Base-by-base conservation (phyloP, 148 eudicot species). In the Simmondsia chinensis region DNA sequence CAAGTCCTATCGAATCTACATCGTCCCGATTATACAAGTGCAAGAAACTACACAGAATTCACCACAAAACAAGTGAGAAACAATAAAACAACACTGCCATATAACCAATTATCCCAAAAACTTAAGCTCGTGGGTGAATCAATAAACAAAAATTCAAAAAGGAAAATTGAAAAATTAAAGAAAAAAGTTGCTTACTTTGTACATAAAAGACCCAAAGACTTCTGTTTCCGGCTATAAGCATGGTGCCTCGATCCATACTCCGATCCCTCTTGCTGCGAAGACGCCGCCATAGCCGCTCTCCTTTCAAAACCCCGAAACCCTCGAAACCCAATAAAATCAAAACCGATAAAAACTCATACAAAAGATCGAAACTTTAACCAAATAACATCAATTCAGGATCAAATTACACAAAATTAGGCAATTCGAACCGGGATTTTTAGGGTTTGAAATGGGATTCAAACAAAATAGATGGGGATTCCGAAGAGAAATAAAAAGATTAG, bases 181-280 rank as follows among this genome's bases (percentile, higher is more conserved):
- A 14, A 2, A 7, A 32, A 19, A 8, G 16, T 28, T 28, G 9
- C 31, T 4, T 65, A 91, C 99, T 91, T 91, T 24, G 95, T 75
- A 54, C 99, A 91, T n/a, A 85, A 46, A 25, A 85, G 95, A 11
- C 97, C 95, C 2, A 91, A 66, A 14, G 97, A 85, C 48, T 85
- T 91, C 72, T 82, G 88, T 52, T 85, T 91, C 34, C 95, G 66
- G 57, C 81, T 82, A 21, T 85, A 85, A 28, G 59, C 54, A 15
- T 56, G 59, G 43, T 73, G 57, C 20, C 65, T 46, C 36, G 94
- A 74, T 72, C 82, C 79, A 57, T 70, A 53, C 3, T 69, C 87
- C n/a, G 38, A 23, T 12, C 20, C 55, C 5, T 59, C 23, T 3
- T 38, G 17, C 27, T 40, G 36, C 7, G 64, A 38, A 22, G 68